A percentile compares a stretch with the other conserved stretches of the same genome.
phyloP scores from a whole-genome alignment of 495 filamentous ascomycete species.

The Tuber microsphaerosporum region DNA sequence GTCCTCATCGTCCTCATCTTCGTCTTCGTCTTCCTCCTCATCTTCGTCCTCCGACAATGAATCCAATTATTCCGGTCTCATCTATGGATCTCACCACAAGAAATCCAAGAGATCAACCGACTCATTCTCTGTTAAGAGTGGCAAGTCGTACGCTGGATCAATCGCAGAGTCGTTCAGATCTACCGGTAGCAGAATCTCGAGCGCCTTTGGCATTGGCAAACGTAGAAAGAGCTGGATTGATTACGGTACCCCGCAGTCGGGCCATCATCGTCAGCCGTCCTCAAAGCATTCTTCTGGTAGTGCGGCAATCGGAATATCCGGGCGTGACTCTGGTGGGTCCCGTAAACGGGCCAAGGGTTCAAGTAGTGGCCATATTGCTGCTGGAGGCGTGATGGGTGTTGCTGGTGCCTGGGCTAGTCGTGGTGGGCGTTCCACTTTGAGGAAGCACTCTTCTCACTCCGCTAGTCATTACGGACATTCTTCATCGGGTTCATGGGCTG shows the following conservation, averaged over 20 bases:
- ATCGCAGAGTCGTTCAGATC: constrained; percentile 25
- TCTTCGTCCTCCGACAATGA: constrained; percentile 7
- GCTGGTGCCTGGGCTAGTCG: constrained; percentile 7
- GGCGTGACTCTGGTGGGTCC: constrained; percentile 10
- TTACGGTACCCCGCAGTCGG: constrained; percentile 26
- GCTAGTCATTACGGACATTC: not conserved
- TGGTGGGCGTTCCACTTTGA: not conserved
- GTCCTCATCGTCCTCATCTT: constrained; percentile 9
- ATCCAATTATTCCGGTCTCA: constrained; percentile 15
- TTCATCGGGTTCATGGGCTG: constrained; percentile 16
- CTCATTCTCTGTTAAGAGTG: constrained; percentile 13
- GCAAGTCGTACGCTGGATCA: constrained; percentile 23
- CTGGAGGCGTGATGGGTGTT: not conserved
- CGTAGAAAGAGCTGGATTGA: constrained; percentile 30
- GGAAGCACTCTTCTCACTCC: constrained; percentile 3
- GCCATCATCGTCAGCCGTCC: not conserved
- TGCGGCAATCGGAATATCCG: constrained; percentile 11
- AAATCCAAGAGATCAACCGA: constrained; percentile 14
- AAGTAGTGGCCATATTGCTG: not conserved
- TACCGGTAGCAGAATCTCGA: constrained; percentile 13
- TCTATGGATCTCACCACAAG: constrained; percentile 18
- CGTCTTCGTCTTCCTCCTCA: not conserved
- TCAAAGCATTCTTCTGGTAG: constrained; percentile 5
- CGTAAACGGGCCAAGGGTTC: not conserved
- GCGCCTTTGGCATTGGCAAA: constrained; percentile 19